phyloP scores from a whole-genome alignment of 331 rosid species.

The Phaseolus coccineus region DNA sequence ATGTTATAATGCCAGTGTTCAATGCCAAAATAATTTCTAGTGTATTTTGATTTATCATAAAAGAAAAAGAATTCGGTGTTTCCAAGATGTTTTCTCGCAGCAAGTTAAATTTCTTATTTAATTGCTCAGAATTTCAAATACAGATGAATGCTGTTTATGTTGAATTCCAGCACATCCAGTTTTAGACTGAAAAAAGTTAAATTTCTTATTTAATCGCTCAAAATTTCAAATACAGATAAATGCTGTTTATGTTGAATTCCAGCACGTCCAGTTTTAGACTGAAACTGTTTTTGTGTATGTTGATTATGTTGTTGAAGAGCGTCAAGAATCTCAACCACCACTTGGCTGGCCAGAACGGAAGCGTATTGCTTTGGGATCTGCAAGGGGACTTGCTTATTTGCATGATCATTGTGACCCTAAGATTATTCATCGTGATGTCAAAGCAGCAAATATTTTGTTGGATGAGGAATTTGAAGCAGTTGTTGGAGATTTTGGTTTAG shows the following conservation, averaged over 20 bases:
- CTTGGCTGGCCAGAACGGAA: constrained; percentile 75
- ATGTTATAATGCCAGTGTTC: background rate
- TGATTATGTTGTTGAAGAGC: constrained; percentile 58
- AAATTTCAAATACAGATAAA: constrained; percentile 18
- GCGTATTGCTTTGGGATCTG: constrained; percentile 76
- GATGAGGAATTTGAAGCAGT: constrained; percentile 90
- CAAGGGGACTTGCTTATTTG: constrained; percentile 90
- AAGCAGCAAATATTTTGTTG: constrained; percentile 88
- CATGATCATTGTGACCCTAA: constrained; percentile 95
- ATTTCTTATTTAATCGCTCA: constrained; percentile 15
- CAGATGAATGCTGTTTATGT: constrained; percentile 11
- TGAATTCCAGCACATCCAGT: background rate
- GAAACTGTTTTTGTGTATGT: constrained; percentile 28
- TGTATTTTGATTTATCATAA: background rate
- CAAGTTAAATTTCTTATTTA: constrained; percentile 6
- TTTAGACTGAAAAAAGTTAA: constrained; percentile 5
- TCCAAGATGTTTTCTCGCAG: background rate
- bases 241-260: constrained; percentile 16
- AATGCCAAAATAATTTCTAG: background rate
- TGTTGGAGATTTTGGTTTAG: constrained; percentile 92
- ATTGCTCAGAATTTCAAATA: constrained; percentile 24
- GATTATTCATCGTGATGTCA: constrained; percentile 92
- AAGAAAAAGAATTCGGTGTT: background rate
- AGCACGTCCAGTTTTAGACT: background rate
- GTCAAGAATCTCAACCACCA: constrained; percentile 54